Conservation (phyloP, 306 rosid species). For the Lathyrus aphaca region DNA sequence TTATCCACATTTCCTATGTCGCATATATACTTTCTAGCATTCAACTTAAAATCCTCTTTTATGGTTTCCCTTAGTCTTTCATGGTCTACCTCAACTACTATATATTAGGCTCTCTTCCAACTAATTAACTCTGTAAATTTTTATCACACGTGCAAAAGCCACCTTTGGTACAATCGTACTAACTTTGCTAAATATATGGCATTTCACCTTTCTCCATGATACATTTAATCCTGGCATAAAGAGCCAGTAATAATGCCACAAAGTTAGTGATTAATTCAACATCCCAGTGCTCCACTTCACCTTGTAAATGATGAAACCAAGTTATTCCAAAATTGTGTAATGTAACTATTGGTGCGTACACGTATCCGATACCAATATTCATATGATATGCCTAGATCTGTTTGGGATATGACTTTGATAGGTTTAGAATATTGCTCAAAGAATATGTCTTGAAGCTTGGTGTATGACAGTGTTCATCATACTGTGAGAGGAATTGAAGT, state of each 20-base stretch:
- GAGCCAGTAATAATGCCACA: not conserved
- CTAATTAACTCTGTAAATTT: slow-evolving; percentile 6
- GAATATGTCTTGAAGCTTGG: not conserved
- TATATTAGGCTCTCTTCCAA: not conserved
- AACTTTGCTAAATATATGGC: slow-evolving; percentile 7
- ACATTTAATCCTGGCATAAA: not conserved
- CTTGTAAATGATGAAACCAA: not conserved
- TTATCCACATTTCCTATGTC: not conserved
- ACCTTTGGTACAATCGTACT: not conserved
- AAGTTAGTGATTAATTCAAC: not conserved
- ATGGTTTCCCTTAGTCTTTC: slow-evolving; percentile 9
- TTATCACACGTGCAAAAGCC: slow-evolving; percentile 2
- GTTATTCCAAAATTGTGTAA: not conserved
- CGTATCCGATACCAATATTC: not conserved
- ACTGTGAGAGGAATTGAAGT: not conserved
- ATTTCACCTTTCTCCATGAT: not conserved
- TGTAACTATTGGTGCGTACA: not conserved
- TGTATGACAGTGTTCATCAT: not conserved
- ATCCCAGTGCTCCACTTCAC: not conserved
- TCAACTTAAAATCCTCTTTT: not conserved
- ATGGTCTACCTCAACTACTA: slow-evolving; percentile 10
- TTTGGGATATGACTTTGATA: slow-evolving; percentile 3
- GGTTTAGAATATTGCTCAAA: not conserved
- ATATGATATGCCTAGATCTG: slow-evolving; percentile 18
- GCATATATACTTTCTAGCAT: slow-evolving; percentile 3